Conservation (phyloP, 768 basidiomycete species). For the Mycena crocata region DNA sequence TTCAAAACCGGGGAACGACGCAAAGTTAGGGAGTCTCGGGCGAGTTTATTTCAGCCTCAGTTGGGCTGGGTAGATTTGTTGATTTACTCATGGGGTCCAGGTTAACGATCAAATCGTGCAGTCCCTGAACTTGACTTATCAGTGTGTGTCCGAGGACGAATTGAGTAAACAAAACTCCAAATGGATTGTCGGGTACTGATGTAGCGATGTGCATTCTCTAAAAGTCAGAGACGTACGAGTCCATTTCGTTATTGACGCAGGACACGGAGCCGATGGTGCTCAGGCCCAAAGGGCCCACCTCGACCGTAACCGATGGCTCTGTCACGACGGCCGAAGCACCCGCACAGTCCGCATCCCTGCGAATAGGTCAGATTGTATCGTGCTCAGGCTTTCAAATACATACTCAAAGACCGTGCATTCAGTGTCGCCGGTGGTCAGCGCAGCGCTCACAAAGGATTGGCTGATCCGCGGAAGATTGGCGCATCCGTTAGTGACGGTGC, state of each 20-base stretch:
- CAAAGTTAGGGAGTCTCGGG: too few species aligned
- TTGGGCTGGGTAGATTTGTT: too few species aligned
- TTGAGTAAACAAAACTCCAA: too few species aligned
- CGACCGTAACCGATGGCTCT: neutral
- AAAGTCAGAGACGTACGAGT: too few species aligned
- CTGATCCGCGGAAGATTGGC: constrained; percentile 10
- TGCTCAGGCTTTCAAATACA: neutral
- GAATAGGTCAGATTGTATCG: neutral
- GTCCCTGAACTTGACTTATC: too few species aligned
- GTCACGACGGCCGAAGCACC: neutral
- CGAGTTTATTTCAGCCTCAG: too few species aligned
- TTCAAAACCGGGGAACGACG: too few species aligned
- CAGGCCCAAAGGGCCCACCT: neutral
- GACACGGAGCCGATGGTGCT: constrained; percentile 6
- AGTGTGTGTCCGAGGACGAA: too few species aligned
- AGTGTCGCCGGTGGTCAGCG: constrained; percentile 17
- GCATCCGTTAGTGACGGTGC: constrained; percentile 23
- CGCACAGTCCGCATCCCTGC: constrained; percentile 7
- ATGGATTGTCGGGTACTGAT: too few species aligned
- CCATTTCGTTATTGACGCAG: constrained; percentile 15
- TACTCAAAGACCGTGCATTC: constrained; percentile 26
- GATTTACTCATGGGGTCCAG: too few species aligned
- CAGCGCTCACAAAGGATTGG: constrained; percentile 2
- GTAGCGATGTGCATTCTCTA: too few species aligned
- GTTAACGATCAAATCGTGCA: too few species aligned